Conservation (phyloP, 345 rosid species). For the Streptanthus diversifolius region DNA sequence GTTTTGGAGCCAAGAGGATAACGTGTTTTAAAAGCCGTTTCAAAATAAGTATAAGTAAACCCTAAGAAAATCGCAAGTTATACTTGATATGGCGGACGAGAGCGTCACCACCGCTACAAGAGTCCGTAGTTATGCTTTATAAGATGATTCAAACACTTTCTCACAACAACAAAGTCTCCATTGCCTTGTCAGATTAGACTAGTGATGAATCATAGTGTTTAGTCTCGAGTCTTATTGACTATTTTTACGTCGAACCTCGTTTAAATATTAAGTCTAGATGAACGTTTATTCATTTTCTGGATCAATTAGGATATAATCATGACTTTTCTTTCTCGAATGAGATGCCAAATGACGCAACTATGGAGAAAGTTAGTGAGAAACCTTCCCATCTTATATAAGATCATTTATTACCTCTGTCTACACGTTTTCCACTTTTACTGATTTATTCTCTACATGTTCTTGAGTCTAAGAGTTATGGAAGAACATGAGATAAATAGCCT, state of each 20-base stretch:
- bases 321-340: background rate
- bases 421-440: background rate
- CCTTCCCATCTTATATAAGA: background rate
- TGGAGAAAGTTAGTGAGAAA: background rate
- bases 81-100: background rate
- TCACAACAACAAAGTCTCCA: background rate
- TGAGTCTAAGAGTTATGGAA: background rate
- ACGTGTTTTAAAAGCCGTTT: background rate
- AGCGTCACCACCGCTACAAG: background rate
- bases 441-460: background rate
- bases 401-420: background rate
- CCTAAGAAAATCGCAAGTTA: background rate
- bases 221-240: background rate
- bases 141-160: background rate
- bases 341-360: background rate
- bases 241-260: background rate
- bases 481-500: conserved; percentile 40
- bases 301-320: background rate
- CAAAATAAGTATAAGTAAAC: background rate
- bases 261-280: background rate
- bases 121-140: background rate
- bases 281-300: background rate
- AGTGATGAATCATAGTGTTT: background rate
- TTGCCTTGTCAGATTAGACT: background rate
- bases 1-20: background rate